These are phyloP conservation scores for Thalassiosira pacifica DNA, from an alignment of 352 stramenopile species.

Conservation along the genomic window DNA sequence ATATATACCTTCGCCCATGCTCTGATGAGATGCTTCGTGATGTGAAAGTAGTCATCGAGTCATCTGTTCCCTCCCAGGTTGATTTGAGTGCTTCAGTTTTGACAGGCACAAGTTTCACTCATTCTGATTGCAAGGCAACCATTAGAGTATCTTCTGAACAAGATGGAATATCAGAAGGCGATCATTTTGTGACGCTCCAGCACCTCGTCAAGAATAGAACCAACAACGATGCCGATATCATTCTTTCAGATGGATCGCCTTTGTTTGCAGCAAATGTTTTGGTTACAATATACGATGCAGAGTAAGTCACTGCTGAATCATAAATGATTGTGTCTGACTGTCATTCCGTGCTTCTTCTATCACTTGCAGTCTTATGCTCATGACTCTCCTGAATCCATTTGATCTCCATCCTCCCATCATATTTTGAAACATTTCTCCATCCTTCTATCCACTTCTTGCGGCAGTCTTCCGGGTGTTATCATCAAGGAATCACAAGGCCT, in stretches of 20 bases:
- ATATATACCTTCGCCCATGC: slow-evolving; percentile 62
- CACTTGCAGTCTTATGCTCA: too few species aligned
- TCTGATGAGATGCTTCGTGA: slow-evolving; percentile 24
- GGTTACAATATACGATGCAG: slow-evolving; percentile 62
- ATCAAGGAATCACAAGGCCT: slow-evolving; percentile 54
- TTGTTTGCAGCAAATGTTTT: slow-evolving; percentile 57
- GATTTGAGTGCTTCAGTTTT: slow-evolving; percentile 25
- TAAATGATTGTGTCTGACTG: too few species aligned
- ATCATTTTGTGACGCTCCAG: slow-evolving; percentile 59
- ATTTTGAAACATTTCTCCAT: too few species aligned
- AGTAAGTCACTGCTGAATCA: too few species aligned
- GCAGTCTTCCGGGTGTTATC: slow-evolving; percentile 51
- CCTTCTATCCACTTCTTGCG: too few species aligned
- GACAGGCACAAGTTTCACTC: slow-evolving; percentile 33
- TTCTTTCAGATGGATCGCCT: slow-evolving; percentile 39
- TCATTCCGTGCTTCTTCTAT: too few species aligned
- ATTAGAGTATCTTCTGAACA: slow-evolving; percentile 44
- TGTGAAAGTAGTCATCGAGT: slow-evolving; percentile 38
- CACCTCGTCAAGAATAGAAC: slow-evolving; percentile 38
- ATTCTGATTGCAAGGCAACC: slow-evolving; percentile 54
- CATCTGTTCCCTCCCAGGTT: slow-evolving; percentile 42
- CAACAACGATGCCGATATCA: slow-evolving; percentile 33
- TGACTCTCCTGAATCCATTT: too few species aligned
- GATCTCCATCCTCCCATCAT: too few species aligned
- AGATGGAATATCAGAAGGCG: slow-evolving; percentile 49